Evolutionary conservation across 2,329 filamentous ascomycete species (phyloP).

Genomic region (Podosphaera xanthii): DNA sequence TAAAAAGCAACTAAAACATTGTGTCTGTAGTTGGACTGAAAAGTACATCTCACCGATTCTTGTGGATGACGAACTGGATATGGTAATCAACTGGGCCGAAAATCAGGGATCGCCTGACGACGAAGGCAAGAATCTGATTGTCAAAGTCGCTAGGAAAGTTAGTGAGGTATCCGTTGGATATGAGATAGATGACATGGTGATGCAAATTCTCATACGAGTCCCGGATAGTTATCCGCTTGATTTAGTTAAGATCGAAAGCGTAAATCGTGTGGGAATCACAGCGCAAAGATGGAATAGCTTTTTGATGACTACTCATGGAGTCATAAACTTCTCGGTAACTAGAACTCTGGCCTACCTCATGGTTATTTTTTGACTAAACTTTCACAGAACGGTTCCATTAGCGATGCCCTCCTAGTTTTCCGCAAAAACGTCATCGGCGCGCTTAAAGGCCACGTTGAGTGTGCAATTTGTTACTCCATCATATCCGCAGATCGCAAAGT

Average conservation of each 20-base stretch:
- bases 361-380: conserved; percentile 1
- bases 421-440: conserved; percentile 68
- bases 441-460: conserved; percentile 82
- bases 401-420: conserved; percentile 71
- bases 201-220: conserved; percentile 60
- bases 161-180: conserved; percentile 68
- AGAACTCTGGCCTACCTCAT: not conserved
- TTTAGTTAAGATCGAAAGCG: conserved; percentile 48
- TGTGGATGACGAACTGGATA: conserved; percentile 39
- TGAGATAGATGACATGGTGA: conserved; percentile 66
- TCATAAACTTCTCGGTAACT: conserved; percentile 65
- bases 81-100: conserved; percentile 43
- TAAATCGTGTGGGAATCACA: conserved; percentile 66
- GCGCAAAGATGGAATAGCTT: conserved; percentile 86
- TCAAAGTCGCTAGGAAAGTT: conserved; percentile 50
- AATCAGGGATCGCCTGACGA: conserved; percentile 27
- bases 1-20: conserved; percentile 55
- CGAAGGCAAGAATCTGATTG: conserved; percentile 28
- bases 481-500: conserved; percentile 73
- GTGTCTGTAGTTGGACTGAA: conserved; percentile 67
- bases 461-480: conserved; percentile 91
- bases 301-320: conserved; percentile 70
- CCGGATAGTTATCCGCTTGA: conserved; percentile 68
- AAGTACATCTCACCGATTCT: conserved; percentile 58
- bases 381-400: conserved; percentile 53